Conservation (phyloP, 1,284 basidiomycete species). For the Acaromyces ingoldii region DNA sequence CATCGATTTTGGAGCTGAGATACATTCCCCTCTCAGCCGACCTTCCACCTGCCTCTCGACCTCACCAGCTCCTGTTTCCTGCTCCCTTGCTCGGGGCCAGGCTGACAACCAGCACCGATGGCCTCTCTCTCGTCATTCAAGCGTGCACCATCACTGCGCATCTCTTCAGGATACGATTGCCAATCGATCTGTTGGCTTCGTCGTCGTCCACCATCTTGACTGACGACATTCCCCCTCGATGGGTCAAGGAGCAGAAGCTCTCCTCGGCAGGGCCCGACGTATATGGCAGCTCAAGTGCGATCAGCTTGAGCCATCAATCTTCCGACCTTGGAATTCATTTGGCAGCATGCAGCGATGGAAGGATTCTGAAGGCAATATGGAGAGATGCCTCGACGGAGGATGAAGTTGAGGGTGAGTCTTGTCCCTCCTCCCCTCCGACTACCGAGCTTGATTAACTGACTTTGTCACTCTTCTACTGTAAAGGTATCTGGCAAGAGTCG, state of each 20-base stretch:
- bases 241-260: background rate
- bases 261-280: background rate
- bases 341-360: background rate
- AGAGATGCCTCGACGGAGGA: background rate
- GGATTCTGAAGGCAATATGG: background rate
- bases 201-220: no score
- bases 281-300: background rate
- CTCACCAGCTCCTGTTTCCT: conserved; percentile 1
- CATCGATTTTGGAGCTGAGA: background rate
- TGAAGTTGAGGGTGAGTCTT: background rate
- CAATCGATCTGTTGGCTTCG: conserved; percentile 2
- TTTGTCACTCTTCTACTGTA: no score
- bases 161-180: background rate
- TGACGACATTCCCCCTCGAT: conserved; percentile 2
- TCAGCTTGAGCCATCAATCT: background rate
- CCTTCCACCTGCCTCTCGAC: background rate
- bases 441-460: no score
- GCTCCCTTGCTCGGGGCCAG: background rate
- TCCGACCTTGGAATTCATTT: background rate
- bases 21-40: no score
- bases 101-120: background rate
- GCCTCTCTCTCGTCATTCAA: background rate
- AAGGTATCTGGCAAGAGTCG: conserved; percentile 3
- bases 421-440: no score
- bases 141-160: background rate